These are phyloP conservation scores for Cladosporium sphaerospermum DNA, from an alignment of 2,329 filamentous ascomycete genomes.

Conservation along the genomic window DNA sequence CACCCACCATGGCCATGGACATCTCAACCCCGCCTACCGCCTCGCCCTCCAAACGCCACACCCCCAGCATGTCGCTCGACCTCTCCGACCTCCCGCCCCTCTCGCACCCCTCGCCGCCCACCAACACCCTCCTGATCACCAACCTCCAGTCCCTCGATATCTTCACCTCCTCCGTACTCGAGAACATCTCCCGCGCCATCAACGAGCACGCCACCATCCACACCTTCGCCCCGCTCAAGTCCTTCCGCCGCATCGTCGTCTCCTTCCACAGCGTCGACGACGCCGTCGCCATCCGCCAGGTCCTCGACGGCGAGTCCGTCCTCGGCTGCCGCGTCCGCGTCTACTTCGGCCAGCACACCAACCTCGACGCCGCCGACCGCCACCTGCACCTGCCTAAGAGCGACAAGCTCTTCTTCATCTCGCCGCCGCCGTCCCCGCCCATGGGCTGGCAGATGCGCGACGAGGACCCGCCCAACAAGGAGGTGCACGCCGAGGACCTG, in stretches of 20 bases:
- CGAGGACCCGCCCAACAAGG: conserved; percentile 60
- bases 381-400: conserved; percentile 49
- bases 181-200: conserved; percentile 67
- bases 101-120: conserved; percentile 64
- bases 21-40: conserved; percentile 19
- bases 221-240: conserved; percentile 74
- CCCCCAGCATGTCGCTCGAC: conserved; percentile 59
- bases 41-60: conserved; percentile 18
- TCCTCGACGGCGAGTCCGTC: conserved; percentile 68
- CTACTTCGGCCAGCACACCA: conserved; percentile 53
- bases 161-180: conserved; percentile 68
- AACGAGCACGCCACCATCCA: conserved; percentile 64
- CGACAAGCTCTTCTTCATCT: conserved; percentile 61
- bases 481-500: conserved; percentile 58
- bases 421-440: conserved; percentile 56
- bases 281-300: conserved; percentile 63
- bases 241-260: conserved; percentile 73
- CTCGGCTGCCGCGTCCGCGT: conserved; percentile 64
- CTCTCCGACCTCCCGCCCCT: conserved; percentile 66
- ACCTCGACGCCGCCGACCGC: conserved; percentile 34
- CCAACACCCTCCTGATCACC: conserved; percentile 80
- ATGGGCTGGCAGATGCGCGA: conserved; percentile 59
- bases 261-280: conserved; percentile 67
- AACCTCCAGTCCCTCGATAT: conserved; percentile 68
- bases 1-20: conserved; percentile 15